Evolutionary conservation across 2,329 filamentous ascomycete genomes (phyloP), one percentile per base, ranked within the genome.

Genomic region (Pseudogymnoascus sp.): DNA sequence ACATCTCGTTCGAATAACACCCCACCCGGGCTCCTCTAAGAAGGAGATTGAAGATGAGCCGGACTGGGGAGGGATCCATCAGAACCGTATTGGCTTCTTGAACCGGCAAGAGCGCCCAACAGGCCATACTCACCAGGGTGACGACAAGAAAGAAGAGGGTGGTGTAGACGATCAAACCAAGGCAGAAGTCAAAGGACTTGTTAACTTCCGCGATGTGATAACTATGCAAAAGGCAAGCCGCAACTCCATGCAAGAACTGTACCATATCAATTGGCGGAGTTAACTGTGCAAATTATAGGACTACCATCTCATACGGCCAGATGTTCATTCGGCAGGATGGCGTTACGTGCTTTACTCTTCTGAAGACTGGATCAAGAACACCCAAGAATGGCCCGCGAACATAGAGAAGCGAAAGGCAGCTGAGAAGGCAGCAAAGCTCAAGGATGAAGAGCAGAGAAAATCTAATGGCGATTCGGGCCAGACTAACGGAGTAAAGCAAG

Each of bases 351-450:
- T 83, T 0, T 72, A 81, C 37, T 73, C 75, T 8, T 78, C 78
- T 0, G 80, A 83, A 63, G 74, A 80, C 60, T 79, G 75, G 70
- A 73, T 83, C 62, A 83, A 81, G 69, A 74, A 79, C 38, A 67
- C 74, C 6, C 73, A 83, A 64, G 67, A 74, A 1, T 83, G 80
- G 80, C 79, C 79, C 0, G 75, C 76, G 0, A 83, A 83, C 66
- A 35, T 77, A 7, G 71, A 76, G 67, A 74, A 74, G 63, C 66
- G 69, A 60, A 65, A 75, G 68, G 68, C 72, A 59, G 68, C 74
- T 58, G 65, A 73, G 62, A 65, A 70, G 31, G 65, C 69, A 25
- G 67, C 73, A 63, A 71, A 72, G 59, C n/a, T 55, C n/a, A 66
- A 71, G 43, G 59, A 69, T 25, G 55, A 64, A 55, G 62, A 70